These are phyloP conservation scores for Takakia lepidozioides DNA, from an alignment of 225 moss, liverwort and hornwort species.

Conservation along the genomic window DNA sequence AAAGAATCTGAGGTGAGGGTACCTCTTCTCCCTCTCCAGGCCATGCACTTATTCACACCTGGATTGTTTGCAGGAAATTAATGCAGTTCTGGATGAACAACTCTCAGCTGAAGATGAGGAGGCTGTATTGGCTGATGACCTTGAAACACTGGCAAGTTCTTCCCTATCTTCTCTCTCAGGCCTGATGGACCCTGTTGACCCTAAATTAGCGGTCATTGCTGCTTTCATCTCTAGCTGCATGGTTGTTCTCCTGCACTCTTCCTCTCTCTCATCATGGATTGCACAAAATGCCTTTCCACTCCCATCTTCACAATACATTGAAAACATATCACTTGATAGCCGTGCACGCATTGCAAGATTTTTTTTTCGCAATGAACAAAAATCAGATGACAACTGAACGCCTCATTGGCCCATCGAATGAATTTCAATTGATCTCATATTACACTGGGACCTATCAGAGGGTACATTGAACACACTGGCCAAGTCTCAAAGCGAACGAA, in stretches of 20 bases:
- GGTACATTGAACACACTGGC: conserved; percentile 8
- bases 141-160: conserved; percentile 59
- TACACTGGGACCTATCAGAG: conserved; percentile 19
- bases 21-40: no score
- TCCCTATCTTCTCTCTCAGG: neutral
- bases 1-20: no score
- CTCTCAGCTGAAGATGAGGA: conserved; percentile 92
- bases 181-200: neutral
- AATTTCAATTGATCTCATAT: conserved; percentile 24
- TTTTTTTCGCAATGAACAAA: no score
- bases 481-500: no score
- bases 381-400: conserved; percentile 71
- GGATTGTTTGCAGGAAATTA: conserved; percentile 57
- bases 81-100: conserved; percentile 60
- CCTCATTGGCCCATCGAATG: conserved; percentile 52
- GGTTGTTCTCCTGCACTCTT: no score
- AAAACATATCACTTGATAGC: neutral
- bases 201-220: neutral
- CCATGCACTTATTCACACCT: conserved; percentile 7
- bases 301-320: neutral
- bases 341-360: no score
- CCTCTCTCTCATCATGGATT: neutral
- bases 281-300: neutral
- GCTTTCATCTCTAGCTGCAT: no score
- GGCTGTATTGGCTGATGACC: conserved; percentile 76